Percentiles rank a stretch among this genome's conserved stretches.
Evolutionary conservation across 2,329 filamentous ascomycete species (phyloP).

Genomic region (Paraphoma sp.): DNA sequence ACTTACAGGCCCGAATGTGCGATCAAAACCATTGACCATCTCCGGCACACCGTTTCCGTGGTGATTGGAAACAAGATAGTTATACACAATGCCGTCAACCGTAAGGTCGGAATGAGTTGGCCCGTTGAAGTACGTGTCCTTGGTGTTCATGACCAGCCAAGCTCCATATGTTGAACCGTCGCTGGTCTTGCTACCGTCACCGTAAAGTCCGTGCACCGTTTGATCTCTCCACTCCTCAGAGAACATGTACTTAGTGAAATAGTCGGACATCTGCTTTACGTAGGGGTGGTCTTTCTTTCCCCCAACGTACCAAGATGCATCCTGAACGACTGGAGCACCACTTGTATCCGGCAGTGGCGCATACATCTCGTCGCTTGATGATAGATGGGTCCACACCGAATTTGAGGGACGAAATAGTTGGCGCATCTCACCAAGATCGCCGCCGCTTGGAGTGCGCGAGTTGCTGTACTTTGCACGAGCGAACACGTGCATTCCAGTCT

Average conservation of each 20-base stretch:
- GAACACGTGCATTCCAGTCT: conserved; percentile 69
- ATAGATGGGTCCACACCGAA: conserved; percentile 66
- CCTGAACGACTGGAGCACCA: conserved; percentile 60
- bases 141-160: conserved; percentile 70
- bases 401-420: conserved; percentile 68
- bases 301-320: conserved; percentile 68
- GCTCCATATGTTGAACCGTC: conserved; percentile 64
- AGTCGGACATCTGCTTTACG: conserved; percentile 62
- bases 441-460: conserved; percentile 60
- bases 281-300: conserved; percentile 63
- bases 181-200: conserved; percentile 58
- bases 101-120: conserved; percentile 68
- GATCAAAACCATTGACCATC: conserved; percentile 69
- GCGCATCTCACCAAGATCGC: conserved; percentile 67
- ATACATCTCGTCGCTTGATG: conserved; percentile 61
- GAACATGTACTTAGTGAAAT: conserved; percentile 73
- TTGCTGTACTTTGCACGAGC: conserved; percentile 67
- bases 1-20: conserved; percentile 65
- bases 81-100: conserved; percentile 71
- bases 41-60: conserved; percentile 69
- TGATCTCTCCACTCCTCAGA: conserved; percentile 65
- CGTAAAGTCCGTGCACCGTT: conserved; percentile 63
- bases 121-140: conserved; percentile 68
- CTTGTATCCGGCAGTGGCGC: conserved; percentile 60
- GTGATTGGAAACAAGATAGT: conserved; percentile 64